Evolutionary conservation across 2,329 filamentous ascomycete species (phyloP).

Genomic region (Rhytidhysteron rufulum): DNA sequence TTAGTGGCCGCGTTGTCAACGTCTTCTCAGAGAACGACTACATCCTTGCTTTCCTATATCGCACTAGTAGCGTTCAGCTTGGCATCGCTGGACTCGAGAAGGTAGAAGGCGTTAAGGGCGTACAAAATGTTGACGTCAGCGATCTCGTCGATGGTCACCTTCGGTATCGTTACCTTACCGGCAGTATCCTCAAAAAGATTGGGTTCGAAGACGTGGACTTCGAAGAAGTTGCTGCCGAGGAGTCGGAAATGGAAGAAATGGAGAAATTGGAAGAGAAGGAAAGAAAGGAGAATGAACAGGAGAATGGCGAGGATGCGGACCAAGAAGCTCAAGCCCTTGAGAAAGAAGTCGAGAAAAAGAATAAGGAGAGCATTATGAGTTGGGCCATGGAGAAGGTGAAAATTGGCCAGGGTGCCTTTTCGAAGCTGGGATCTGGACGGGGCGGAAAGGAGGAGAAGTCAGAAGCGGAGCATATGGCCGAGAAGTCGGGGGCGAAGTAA

Average conservation of each 20-base stretch:
- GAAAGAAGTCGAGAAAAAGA: slow-evolving; percentile 42
- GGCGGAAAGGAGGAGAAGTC: slow-evolving; percentile 12
- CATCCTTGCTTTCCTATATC: slow-evolving; percentile 82
- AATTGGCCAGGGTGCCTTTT: slow-evolving; percentile 9
- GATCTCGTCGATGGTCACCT: slow-evolving; percentile 50
- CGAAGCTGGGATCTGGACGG: slow-evolving; percentile 7
- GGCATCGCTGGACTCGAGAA: slow-evolving; percentile 81
- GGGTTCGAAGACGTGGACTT: slow-evolving; percentile 52
- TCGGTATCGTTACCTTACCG: slow-evolving; percentile 49
- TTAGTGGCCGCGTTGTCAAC: slow-evolving; percentile 79
- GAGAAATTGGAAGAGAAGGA: slow-evolving; percentile 42
- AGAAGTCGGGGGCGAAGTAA: slow-evolving; percentile 5
- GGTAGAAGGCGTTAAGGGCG: slow-evolving; percentile 62
- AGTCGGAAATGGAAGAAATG: slow-evolving; percentile 40
- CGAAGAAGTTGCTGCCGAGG: slow-evolving; percentile 44
- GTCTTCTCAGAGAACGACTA: slow-evolving; percentile 86
- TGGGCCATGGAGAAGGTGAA: slow-evolving; percentile 42
- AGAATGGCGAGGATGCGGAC: slow-evolving; percentile 21
- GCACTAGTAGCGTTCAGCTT: slow-evolving; percentile 75
- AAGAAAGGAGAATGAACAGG: slow-evolving; percentile 33
- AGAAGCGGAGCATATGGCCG: slow-evolving; percentile 17
- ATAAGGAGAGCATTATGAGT: slow-evolving; percentile 40
- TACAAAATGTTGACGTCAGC: slow-evolving; percentile 56
- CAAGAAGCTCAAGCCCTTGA: slow-evolving; percentile 37
- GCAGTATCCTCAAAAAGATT: slow-evolving; percentile 49